A percentile compares a stretch with the other conserved stretches of the same genome.
These are phyloP conservation scores for Zymoseptoria ardabiliae DNA, from an alignment of 2,329 filamentous ascomycete genomes.

Conservation along the genomic window DNA sequence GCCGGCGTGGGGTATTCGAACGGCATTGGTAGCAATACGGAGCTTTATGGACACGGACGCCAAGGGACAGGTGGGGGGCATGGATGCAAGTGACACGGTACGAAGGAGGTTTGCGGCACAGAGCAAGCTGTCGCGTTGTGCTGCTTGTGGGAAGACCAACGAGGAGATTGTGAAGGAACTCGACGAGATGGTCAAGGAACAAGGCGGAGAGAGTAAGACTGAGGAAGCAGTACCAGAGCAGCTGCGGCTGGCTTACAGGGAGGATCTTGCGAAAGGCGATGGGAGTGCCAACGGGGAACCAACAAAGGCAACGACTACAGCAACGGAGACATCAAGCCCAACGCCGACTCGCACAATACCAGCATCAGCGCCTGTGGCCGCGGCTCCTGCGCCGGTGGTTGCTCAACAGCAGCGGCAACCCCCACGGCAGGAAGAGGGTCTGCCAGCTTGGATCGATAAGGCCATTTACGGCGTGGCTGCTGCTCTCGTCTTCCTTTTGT, in stretches of 20 bases:
- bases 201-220: slow-evolving; percentile 36
- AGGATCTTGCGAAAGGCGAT: slow-evolving; percentile 53
- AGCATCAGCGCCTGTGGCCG: slow-evolving; percentile 9
- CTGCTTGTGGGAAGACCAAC: slow-evolving; percentile 63
- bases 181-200: slow-evolving; percentile 49
- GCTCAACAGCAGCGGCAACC: slow-evolving; percentile 6
- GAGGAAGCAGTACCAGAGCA: slow-evolving; percentile 47
- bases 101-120: slow-evolving; percentile 62
- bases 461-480: slow-evolving; percentile 67
- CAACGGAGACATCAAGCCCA: slow-evolving; percentile 1
- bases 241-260: slow-evolving; percentile 61
- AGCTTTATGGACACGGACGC: slow-evolving; percentile 91
- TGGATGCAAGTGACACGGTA: slow-evolving; percentile 66
- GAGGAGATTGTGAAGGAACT: slow-evolving; percentile 66
- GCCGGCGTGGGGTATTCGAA: slow-evolving; percentile 93
- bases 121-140: slow-evolving; percentile 61
- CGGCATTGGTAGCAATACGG: slow-evolving; percentile 70
- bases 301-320: slow-evolving; percentile 3
- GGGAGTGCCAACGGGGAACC: slow-evolving; percentile 13
- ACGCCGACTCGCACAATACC: slow-evolving; percentile 2
- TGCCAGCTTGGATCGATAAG: slow-evolving; percentile 72
- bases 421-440: slow-evolving; percentile 38
- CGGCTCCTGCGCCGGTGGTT: slow-evolving; percentile 4
- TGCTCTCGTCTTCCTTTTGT: slow-evolving; percentile 62
- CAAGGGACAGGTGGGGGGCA: slow-evolving; percentile 79